Base-by-base conservation (phyloP, 495 filamentous ascomycete genomes). In the Penicillium goetzii region DNA sequence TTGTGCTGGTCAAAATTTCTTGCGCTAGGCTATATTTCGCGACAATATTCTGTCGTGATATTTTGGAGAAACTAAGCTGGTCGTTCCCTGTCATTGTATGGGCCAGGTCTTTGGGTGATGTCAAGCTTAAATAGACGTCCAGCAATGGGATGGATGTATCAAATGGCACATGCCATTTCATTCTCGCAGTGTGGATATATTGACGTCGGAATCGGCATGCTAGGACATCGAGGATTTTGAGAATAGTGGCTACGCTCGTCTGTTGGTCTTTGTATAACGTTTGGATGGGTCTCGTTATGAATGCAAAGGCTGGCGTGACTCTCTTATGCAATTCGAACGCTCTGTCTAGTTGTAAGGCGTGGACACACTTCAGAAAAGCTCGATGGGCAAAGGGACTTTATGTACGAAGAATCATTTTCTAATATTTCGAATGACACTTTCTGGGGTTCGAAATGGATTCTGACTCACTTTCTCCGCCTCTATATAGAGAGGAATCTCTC, bases 361-460 rank as follows among this genome's bases (percentile, higher is more conserved):
- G 56, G 23, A 80, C 47, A 49, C 73, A 75, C n/a, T 67, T 56
- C 23, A 68, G 58, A 19, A 81, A 11, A 21, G 74, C 79, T 34
- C 76, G 73, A 49, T 76, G 74, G 14, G 79, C 76, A 58, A 81
- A 79, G 1, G 77, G 79, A 56, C 76, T 81, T 43, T 66, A 62
- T 33, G 32, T 64, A 4, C 74, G 72, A 41, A 81, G 66, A 50
- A 76, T 64, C 79, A 80, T 47, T 25, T 11, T 12, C 7, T 19
- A 11, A 12, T 15, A n/a, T 2, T 55, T 19, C 23, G 52, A 19
- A 14, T 40, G 7, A 25, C 0, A 8, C 9, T 28, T 15, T 33
- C 9, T 5, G 11, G 4, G 17, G 9, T 28, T 17, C 3, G 8
- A 23, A 11, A 4, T n/a, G 36, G 49, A 43, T 15, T 3, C 30